Conservation (phyloP, 2,329 filamentous ascomycete species). For the Trichoderma breve region DNA sequence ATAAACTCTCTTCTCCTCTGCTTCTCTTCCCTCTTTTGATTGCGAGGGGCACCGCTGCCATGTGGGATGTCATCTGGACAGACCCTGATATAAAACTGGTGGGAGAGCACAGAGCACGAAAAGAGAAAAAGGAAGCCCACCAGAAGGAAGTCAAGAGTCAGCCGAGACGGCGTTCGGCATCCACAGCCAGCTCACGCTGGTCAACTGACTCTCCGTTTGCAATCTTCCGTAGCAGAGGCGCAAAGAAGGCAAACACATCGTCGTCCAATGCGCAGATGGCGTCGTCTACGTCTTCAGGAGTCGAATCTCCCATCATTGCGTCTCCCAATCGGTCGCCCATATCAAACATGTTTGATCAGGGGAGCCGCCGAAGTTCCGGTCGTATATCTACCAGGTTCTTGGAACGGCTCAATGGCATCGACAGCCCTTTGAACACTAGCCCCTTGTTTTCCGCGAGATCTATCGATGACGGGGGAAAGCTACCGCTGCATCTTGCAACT, state of each 20-base stretch:
- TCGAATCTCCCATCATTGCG: conserved; percentile 28
- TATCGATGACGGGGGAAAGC: background rate
- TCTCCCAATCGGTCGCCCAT: conserved; percentile 29
- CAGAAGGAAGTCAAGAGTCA: conserved; percentile 26
- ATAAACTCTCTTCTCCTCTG: background rate
- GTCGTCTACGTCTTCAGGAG: conserved; percentile 26
- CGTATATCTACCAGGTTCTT: conserved; percentile 15
- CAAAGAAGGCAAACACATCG: conserved; percentile 26
- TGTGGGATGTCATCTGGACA: conserved; percentile 61
- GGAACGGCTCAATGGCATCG: background rate
- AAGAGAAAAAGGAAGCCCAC: conserved; percentile 36
- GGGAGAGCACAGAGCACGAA: conserved; percentile 51
- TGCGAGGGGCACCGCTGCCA: conserved; percentile 29
- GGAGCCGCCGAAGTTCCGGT: conserved; percentile 29
- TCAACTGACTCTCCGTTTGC: conserved; percentile 41
- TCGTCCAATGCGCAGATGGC: conserved; percentile 23
- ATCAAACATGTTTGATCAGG: conserved; percentile 27
- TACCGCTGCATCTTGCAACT: background rate
- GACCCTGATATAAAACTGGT: conserved; percentile 53
- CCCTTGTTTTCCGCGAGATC: background rate
- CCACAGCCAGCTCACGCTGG: conserved; percentile 45
- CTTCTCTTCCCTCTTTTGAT: background rate
- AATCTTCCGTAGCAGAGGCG: conserved; percentile 43
- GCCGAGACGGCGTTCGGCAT: conserved; percentile 37
- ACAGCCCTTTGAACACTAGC: conserved; percentile 1